Evolutionary conservation across 2,329 filamentous ascomycete genomes (phyloP), one percentile per base, ranked within the genome.

Genomic region (Arthrobotrys musiformis): DNA sequence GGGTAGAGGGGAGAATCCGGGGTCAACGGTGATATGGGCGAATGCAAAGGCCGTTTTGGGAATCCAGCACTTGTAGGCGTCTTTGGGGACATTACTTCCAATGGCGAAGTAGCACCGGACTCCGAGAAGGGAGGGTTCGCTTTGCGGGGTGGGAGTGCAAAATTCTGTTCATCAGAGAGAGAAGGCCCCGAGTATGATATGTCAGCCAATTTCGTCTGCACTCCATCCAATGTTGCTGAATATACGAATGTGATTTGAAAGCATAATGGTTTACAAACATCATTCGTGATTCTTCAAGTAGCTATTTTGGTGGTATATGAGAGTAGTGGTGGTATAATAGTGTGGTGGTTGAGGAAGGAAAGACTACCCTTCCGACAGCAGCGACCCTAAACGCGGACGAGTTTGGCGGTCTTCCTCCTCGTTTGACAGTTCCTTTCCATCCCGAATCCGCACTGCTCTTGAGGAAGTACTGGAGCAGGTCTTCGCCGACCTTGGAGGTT

Each of bases 1-100:
- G 94, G 94, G 82, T 95, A 98, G 1, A 96, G 87, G 1, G 89
- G 86, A 6, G 94, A 97, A 6, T 88, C 88, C 2, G 94, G 93
- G 42, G 92, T 95, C 30, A 98, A 86, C 0, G 94, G 95, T 1
- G 95, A 98, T 79, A 97, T 90, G 0, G 94, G 93, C 11, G 95
- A 98, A 83, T 98, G 94, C 3, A 97, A 85, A 11, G 73, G 73
- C 15, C 73, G 24, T 61, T 68, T 48, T 24, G 58, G 40, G 24
- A 70, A 70, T 8, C 76, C 64, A 13, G 64, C 64, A 28, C 63
- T 33, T n/a, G 70, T 74, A 13, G 64, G 84, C 87, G 84, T 67
- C 87, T 84, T 54, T 86, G 85, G 17, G 86, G 73, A 70, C 60
- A 70, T 70, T n/a, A 77, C 24, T 40, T 77, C 70, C 3, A 77